Base-by-base conservation (phyloP, 257 asterid species). In the Eustoma russellianum region DNA sequence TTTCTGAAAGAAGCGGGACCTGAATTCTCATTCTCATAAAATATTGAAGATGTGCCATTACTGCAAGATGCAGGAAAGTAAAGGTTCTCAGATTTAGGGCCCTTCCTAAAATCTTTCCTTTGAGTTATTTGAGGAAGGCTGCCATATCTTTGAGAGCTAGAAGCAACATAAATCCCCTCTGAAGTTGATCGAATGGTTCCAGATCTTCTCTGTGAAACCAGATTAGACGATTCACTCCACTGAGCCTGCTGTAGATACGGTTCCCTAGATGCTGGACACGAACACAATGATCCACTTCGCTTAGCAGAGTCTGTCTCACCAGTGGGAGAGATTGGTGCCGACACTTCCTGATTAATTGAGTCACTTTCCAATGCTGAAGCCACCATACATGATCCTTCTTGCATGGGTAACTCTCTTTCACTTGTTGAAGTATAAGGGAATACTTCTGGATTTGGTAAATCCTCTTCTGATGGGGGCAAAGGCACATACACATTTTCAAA, bases 401-500 rank as follows among this genome's bases (percentile, higher is more conserved):
- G 59, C 62, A 59, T 58, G 6, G 56, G 7, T 38, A 64, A 52
- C 33, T 64, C 70, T 4, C 61, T 56, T 16, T 70, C 75, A n/a
- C 67, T 30, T 13, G 64, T 59, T 16, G 70, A 63, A 15, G 65
- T 64, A 47, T 67, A 59, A 44, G 67, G 65, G 47, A 64, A 56
- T 12, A 33, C 55, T 38, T 60, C 75, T 1, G 57, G 53, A 56
- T 60, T 64, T 46, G 70, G 54, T 57, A 53, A 47, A 19, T 48
- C 57, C 33, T 51, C 55, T 9, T 55, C 66, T 16, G 59, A 11
- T 33, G 70, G 52, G 41, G 67, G 52, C 52, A 64, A 56, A 30
- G 70, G 61, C 41, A 59, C 41, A 63, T 63, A 56, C 5, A 60
- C 46, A 14, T 51, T 48, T 4, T 60, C 67, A 46, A 55, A 13